phyloP scores from a whole-genome alignment of 345 rosid species.

The Salix exigua region DNA sequence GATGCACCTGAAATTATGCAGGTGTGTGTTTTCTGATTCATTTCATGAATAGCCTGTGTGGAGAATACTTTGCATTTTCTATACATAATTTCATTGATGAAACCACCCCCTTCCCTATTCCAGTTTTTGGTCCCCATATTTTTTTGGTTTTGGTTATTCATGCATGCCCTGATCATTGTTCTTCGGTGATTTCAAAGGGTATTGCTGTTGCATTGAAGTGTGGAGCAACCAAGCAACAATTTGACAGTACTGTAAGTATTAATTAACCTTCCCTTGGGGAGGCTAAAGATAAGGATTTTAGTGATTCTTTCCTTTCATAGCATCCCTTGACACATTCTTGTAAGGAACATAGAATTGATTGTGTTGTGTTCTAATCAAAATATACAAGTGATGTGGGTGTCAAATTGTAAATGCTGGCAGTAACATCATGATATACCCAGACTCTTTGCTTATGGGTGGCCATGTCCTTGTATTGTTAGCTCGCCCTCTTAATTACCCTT shows the following conservation, averaged over 20 bases:
- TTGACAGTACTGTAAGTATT: constrained; percentile 80
- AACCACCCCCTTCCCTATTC: neutral
- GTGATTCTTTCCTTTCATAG: neutral
- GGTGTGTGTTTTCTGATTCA: constrained; percentile 35
- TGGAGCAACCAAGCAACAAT: constrained; percentile 95
- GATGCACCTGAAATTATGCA: constrained; percentile 98
- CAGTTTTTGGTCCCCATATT: neutral
- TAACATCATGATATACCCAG: too few relatives aligned
- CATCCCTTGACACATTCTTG: neutral
- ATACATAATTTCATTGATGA: neutral
- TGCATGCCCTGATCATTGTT: neutral
- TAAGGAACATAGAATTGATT: neutral
- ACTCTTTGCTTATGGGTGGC: neutral
- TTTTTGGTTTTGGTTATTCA: neutral
- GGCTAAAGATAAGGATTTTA: neutral
- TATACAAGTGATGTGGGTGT: neutral
- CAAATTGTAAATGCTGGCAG: neutral
- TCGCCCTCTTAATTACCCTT: neutral
- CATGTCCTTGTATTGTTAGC: neutral
- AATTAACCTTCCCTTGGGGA: neutral
- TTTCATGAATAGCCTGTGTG: neutral
- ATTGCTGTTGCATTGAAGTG: constrained; percentile 89
- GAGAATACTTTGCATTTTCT: neutral
- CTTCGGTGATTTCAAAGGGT: constrained; percentile 48
- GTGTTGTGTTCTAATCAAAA: neutral